Conservation (phyloP, 495 filamentous ascomycete species). For the Daldinia concentrica region DNA sequence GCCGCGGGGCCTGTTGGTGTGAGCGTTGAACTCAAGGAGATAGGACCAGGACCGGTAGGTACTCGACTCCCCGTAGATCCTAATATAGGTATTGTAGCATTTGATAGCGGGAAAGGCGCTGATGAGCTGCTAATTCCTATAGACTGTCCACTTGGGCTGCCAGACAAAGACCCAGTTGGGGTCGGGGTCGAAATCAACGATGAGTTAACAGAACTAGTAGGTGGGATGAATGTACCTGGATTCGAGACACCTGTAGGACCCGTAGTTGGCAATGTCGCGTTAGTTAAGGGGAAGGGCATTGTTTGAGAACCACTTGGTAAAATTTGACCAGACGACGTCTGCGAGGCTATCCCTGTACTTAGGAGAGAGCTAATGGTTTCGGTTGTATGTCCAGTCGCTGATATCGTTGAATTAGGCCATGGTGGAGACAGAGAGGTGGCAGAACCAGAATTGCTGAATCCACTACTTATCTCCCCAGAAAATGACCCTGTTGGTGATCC, state of each 20-base stretch:
- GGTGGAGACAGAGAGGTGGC: constrained; percentile 27
- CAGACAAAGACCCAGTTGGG: constrained; percentile 5
- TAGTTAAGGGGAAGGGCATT: constrained; percentile 29
- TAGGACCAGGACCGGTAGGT: constrained; percentile 24
- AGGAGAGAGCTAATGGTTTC: constrained; percentile 2
- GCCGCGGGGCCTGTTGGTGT: constrained; percentile 1
- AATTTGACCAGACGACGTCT: neutral
- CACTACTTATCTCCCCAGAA: constrained; percentile 4
- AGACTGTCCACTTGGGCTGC: constrained; percentile 13
- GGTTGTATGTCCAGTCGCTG: constrained; percentile 26
- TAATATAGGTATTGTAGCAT: constrained; percentile 28
- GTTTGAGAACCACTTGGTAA: constrained; percentile 19
- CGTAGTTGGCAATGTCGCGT: constrained; percentile 16
- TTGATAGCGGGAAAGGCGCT: constrained; percentile 39
- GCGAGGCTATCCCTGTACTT: constrained; percentile 2
- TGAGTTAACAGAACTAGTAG: constrained; percentile 6
- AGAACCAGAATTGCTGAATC: constrained; percentile 9
- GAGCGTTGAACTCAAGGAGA: constrained; percentile 18
- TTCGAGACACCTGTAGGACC: constrained; percentile 21
- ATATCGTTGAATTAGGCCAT: constrained; percentile 44
- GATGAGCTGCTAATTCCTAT: constrained; percentile 7
- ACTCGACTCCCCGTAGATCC: constrained; percentile 23
- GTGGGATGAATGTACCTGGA: constrained; percentile 7
- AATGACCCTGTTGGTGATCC: constrained; percentile 6
- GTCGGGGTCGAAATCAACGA: neutral